phyloP scores from a whole-genome alignment of 2,329 filamentous ascomycete species.

The Teratosphaeria epicoccoides region DNA sequence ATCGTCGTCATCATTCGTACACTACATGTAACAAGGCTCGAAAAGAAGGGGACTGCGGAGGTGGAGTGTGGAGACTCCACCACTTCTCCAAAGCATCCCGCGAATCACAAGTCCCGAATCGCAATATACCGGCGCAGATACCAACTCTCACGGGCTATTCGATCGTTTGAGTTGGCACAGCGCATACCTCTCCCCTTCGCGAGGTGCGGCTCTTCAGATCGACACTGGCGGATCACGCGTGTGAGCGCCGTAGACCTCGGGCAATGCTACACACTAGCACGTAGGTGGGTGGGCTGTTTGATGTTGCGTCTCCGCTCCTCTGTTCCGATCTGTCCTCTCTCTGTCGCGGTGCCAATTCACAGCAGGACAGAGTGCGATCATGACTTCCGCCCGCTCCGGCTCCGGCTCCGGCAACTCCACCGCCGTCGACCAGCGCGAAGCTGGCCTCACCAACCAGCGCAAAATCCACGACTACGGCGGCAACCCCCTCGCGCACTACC shows the following conservation, averaged over 20 bases:
- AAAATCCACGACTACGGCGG: conserved; percentile 21
- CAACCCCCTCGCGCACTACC: conserved; percentile 41
- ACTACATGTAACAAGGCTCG: too few relatives aligned
- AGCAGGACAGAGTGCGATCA: neutral
- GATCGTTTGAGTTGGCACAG: neutral
- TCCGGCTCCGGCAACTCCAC: neutral
- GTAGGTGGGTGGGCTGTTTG: neutral
- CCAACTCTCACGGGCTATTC: neutral
- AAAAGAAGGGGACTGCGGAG: neutral
- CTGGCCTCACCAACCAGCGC: neutral
- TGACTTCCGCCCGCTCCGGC: neutral
- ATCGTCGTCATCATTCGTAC: neutral
- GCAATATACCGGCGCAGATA: neutral
- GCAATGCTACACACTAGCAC: neutral
- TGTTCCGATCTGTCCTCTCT: neutral
- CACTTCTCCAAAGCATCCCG: too few relatives aligned
- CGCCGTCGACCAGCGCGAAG: neutral
- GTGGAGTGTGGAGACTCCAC: neutral
- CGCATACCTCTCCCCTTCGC: neutral
- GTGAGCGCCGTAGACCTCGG: neutral
- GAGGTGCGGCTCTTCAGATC: neutral
- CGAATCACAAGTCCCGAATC: too few relatives aligned
- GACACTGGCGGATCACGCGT: neutral
- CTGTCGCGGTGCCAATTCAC: neutral
- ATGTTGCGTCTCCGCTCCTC: neutral